Conservation (phyloP, 1,284 basidiomycete species). For the Tausonia pullulans region DNA sequence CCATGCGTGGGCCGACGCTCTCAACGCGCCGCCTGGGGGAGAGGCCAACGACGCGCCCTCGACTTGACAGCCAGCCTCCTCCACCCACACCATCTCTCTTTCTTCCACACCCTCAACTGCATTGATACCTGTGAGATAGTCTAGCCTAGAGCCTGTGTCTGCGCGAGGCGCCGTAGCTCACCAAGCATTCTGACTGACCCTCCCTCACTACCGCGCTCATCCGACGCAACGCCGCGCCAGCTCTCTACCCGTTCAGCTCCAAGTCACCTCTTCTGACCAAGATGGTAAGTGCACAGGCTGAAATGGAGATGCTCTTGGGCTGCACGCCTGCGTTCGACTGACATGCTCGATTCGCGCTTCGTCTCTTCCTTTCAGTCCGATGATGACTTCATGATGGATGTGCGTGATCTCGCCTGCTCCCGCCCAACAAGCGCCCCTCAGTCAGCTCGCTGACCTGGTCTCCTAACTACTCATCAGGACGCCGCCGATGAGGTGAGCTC, state of each 20-base stretch:
- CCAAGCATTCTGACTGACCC: background rate
- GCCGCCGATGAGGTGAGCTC: conserved; percentile 32
- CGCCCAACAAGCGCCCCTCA: background rate
- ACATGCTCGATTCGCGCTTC: background rate
- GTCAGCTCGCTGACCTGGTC: background rate
- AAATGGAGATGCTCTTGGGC: background rate
- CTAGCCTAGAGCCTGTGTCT: no score
- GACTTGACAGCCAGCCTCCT: no score
- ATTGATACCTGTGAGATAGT: no score
- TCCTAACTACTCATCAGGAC: conserved; percentile 24
- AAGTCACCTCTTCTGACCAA: background rate
- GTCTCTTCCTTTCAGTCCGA: background rate
- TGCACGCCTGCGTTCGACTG: background rate
- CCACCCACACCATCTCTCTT: no score
- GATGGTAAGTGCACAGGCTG: background rate
- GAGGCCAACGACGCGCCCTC: no score
- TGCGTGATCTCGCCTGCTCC: conserved; percentile 17
- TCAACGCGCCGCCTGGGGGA: no score
- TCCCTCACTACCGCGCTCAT: background rate
- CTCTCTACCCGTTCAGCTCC: background rate
- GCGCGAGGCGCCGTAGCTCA: no score
- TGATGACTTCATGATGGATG: conserved; percentile 38
- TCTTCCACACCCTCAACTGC: no score
- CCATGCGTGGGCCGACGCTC: no score
- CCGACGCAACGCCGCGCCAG: background rate